These are phyloP conservation scores for Microstroma glucosiphilum DNA, from an alignment of 1,284 basidiomycete species.

Conservation along the genomic window DNA sequence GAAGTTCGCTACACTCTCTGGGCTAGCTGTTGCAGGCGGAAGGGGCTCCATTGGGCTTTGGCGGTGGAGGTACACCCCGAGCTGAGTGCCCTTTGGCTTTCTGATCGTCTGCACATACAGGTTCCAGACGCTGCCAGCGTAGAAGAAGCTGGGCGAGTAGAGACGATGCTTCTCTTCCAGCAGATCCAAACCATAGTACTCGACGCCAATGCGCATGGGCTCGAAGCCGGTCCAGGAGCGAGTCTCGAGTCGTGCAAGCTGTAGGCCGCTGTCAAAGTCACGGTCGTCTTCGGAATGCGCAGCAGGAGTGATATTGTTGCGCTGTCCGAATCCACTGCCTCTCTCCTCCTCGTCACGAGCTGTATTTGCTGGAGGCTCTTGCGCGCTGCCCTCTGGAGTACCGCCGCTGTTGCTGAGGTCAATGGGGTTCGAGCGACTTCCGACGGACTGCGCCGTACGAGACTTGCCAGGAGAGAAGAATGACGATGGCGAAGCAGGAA, in stretches of 20 bases:
- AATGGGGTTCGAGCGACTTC: neutral
- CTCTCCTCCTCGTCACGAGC: neutral
- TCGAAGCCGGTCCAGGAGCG: constrained; percentile 34
- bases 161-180: constrained; percentile 73
- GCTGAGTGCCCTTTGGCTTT: constrained; percentile 66
- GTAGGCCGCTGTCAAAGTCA: neutral
- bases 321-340: neutral
- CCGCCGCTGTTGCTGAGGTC: neutral
- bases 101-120: constrained; percentile 78
- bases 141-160: constrained; percentile 55
- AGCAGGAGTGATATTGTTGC: neutral
- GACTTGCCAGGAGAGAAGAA: neutral
- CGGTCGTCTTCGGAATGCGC: neutral
- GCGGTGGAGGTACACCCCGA: constrained; percentile 83
- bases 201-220: constrained; percentile 61
- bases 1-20: constrained; percentile 2
- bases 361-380: too few relatives aligned
- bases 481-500: neutral
- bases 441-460: neutral
- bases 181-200: constrained; percentile 79
- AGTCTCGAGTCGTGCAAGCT: neutral
- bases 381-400: too few relatives aligned
- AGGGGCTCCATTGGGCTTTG: constrained; percentile 66
- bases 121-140: constrained; percentile 66
- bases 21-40: constrained; percentile 50